A percentile compares a stretch with the other conserved stretches of the same genome.
Evolutionary conservation across 116 monocot genomes (phyloP).

Genomic region (Dioscorea cayenensis): DNA sequence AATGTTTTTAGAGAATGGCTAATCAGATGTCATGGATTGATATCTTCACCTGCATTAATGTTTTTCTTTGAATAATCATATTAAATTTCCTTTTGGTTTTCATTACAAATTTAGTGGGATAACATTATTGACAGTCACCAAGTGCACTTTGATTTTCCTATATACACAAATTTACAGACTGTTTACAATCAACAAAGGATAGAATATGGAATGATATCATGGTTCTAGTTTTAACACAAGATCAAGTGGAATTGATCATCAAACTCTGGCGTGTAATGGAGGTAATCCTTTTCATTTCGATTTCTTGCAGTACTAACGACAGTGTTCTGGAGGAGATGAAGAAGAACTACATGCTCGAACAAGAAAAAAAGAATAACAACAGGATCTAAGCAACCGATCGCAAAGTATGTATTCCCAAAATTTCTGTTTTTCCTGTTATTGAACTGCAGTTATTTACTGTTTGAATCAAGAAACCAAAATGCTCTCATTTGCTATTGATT

Average conservation of each 20-base stretch:
- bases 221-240: too few relatives aligned
- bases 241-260: too few relatives aligned
- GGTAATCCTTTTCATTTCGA: neutral
- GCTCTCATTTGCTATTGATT: too few relatives aligned
- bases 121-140: too few relatives aligned
- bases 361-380: conserved; percentile 21
- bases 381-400: neutral
- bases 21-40: neutral
- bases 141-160: too few relatives aligned
- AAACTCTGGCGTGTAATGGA: neutral
- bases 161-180: too few relatives aligned
- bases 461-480: neutral
- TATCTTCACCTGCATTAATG: too few relatives aligned
- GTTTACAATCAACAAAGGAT: too few relatives aligned
- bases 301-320: conserved; percentile 54
- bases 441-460: neutral
- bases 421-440: neutral
- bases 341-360: conserved; percentile 57
- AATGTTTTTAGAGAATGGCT: neutral
- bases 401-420: neutral
- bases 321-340: conserved; percentile 72
- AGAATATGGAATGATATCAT: too few relatives aligned
- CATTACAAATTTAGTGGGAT: too few relatives aligned
- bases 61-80: too few relatives aligned
- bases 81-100: too few relatives aligned